Evolutionary conservation across 2,329 filamentous ascomycete genomes (phyloP).

Genomic region (Cladophialophora exuberans): DNA sequence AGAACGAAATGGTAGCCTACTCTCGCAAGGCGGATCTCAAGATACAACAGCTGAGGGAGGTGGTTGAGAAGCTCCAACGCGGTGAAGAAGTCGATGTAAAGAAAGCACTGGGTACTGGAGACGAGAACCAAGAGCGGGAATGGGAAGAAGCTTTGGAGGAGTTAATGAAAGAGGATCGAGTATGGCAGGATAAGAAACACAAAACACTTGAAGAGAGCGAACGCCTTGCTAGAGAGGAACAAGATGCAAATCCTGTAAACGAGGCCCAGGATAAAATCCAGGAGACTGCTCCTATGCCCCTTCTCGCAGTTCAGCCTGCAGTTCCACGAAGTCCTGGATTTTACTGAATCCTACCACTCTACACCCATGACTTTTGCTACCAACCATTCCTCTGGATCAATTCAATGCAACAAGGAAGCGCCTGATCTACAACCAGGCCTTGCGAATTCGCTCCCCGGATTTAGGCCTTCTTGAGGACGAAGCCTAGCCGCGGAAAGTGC

Average conservation of each 20-base stretch:
- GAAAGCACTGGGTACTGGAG: slow-evolving; percentile 75
- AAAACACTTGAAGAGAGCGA: slow-evolving; percentile 28
- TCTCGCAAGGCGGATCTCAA: slow-evolving; percentile 77
- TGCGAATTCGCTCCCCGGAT: not conserved
- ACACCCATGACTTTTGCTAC: not conserved
- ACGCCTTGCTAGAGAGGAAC: slow-evolving; percentile 24
- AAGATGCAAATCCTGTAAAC: slow-evolving; percentile 32
- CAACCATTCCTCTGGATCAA: too few relatives aligned
- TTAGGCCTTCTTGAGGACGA: slow-evolving; percentile 17
- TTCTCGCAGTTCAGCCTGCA: not conserved
- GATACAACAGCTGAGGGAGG: slow-evolving; percentile 73
- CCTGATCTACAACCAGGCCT: not conserved
- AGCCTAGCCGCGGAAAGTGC: slow-evolving; percentile 21
- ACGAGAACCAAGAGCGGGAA: slow-evolving; percentile 72
- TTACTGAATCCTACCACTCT: slow-evolving; percentile 22
- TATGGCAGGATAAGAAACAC: slow-evolving; percentile 30
- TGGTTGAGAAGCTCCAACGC: slow-evolving; percentile 50
- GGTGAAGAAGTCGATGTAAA: slow-evolving; percentile 78
- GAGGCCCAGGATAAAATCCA: slow-evolving; percentile 7
- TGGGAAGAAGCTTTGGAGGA: slow-evolving; percentile 70
- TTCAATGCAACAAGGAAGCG: not conserved
- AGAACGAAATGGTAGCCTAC: slow-evolving; percentile 73
- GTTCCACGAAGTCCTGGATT: slow-evolving; percentile 24
- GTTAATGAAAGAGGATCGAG: slow-evolving; percentile 31
- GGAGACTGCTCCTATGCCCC: not conserved